phyloP scores from a whole-genome alignment of 2,329 filamentous ascomycete genomes.

The Fusarium secorum region DNA sequence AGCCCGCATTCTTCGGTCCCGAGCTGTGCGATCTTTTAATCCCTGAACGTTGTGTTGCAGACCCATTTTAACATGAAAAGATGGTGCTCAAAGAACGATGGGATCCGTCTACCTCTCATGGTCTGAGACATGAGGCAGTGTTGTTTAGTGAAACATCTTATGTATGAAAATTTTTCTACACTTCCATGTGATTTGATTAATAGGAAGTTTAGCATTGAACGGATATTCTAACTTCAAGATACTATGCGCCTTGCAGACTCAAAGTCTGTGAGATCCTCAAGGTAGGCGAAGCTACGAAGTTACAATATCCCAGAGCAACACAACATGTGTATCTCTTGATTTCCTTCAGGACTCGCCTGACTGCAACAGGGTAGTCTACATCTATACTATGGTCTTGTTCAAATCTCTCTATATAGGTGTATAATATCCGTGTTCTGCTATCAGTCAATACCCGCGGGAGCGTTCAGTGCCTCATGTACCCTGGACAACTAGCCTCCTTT shows the following conservation, averaged over 20 bases:
- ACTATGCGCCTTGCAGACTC: not conserved
- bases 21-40: not conserved
- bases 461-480: not conserved
- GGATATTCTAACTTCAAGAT: not conserved
- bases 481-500: not conserved
- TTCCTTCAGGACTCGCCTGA: not conserved
- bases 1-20: not conserved
- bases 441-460: not conserved
- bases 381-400: not conserved
- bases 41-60: not conserved
- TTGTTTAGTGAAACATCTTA: constrained; percentile 13
- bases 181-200: not conserved
- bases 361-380: not conserved
- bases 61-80: not conserved
- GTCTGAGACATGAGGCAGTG: constrained; percentile 16
- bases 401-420: not conserved
- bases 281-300: not conserved
- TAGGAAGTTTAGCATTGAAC: not conserved
- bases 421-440: not conserved
- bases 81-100: constrained; percentile 4
- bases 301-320: not conserved
- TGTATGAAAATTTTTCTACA: not conserved
- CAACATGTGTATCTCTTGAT: not conserved
- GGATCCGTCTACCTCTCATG: not conserved
- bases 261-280: not conserved